Conservation (phyloP, 2,329 filamentous ascomycete species). For the Coniochaeta ligniaria region DNA sequence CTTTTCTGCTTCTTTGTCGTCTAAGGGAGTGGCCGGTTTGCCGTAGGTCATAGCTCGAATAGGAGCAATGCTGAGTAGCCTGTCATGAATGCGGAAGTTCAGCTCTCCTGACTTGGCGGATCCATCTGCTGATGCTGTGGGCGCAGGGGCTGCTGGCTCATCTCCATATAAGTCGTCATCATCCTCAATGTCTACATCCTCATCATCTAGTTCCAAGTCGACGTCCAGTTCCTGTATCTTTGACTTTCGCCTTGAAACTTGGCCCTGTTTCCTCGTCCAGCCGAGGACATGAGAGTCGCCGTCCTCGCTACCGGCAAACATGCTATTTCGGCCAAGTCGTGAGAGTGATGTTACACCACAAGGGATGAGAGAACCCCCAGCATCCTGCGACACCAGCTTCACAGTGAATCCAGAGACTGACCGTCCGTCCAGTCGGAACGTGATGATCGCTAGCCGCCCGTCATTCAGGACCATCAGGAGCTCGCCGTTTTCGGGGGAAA, state of each 20-base stretch:
- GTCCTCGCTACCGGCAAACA: slow-evolving; percentile 84
- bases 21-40: slow-evolving; percentile 35
- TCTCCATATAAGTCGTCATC: slow-evolving; percentile 60
- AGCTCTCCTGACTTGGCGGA: slow-evolving; percentile 54
- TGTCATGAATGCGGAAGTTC: slow-evolving; percentile 70
- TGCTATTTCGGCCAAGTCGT: slow-evolving; percentile 55
- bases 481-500: slow-evolving; percentile 73
- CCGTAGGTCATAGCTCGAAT: slow-evolving; percentile 70
- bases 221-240: slow-evolving; percentile 50
- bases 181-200: slow-evolving; percentile 36
- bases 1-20: slow-evolving; percentile 34
- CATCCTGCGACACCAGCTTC: slow-evolving; percentile 52
- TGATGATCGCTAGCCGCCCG: slow-evolving; percentile 67
- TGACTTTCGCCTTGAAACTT: slow-evolving; percentile 55
- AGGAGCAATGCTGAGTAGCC: slow-evolving; percentile 69
- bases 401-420: slow-evolving; percentile 84
- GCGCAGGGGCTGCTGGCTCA: slow-evolving; percentile 32
- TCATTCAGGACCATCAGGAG: slow-evolving; percentile 74
- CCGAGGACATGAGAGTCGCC: slow-evolving; percentile 75
- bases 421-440: slow-evolving; percentile 81
- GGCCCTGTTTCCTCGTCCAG: slow-evolving; percentile 63
- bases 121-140: slow-evolving; percentile 26
- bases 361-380: slow-evolving; percentile 56
- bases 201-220: slow-evolving; percentile 52
- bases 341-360: slow-evolving; percentile 62